phyloP scores from a whole-genome alignment of 2,329 filamentous ascomycete genomes.

The Penicillium sp. region DNA sequence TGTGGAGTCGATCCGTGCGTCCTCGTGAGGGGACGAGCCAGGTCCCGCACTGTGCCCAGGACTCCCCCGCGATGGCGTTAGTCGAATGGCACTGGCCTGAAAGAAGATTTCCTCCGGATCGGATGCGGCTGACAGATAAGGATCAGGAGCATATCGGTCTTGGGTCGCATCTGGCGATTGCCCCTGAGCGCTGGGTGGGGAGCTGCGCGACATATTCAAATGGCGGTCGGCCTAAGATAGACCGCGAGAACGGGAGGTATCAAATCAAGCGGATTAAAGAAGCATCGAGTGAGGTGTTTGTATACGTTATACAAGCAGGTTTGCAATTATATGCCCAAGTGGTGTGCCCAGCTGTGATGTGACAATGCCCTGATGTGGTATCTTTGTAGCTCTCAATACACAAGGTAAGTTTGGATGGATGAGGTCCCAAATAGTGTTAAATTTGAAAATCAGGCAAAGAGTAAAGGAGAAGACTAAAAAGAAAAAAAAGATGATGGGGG shows the following conservation, averaged over 20 bases:
- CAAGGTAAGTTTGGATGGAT: not conserved
- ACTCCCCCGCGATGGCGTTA: slow-evolving; percentile 27
- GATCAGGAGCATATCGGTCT: slow-evolving; percentile 35
- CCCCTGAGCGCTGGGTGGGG: slow-evolving; percentile 18
- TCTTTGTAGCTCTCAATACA: not conserved
- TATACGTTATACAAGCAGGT: not conserved
- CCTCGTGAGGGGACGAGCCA: slow-evolving; percentile 14
- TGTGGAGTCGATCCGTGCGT: slow-evolving; percentile 15
- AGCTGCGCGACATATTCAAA: slow-evolving; percentile 23
- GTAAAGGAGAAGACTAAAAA: not conserved
- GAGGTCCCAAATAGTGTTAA: not conserved
- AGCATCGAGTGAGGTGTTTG: not conserved
- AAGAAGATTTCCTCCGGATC: slow-evolving; percentile 41
- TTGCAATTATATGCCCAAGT: not conserved
- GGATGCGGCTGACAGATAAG: slow-evolving; percentile 40
- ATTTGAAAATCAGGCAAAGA: not conserved
- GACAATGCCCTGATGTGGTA: not conserved
- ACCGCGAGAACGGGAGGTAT: not conserved
- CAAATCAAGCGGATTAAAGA: not conserved
- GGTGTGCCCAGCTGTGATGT: not conserved
- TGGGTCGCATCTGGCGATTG: slow-evolving; percentile 30
- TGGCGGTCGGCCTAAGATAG: not conserved
- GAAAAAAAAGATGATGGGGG: not conserved
- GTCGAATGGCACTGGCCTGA: slow-evolving; percentile 31
- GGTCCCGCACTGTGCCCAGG: slow-evolving; percentile 18